Conservation (phyloP, 2,329 filamentous ascomycete species). For the Microcera coccophila region DNA sequence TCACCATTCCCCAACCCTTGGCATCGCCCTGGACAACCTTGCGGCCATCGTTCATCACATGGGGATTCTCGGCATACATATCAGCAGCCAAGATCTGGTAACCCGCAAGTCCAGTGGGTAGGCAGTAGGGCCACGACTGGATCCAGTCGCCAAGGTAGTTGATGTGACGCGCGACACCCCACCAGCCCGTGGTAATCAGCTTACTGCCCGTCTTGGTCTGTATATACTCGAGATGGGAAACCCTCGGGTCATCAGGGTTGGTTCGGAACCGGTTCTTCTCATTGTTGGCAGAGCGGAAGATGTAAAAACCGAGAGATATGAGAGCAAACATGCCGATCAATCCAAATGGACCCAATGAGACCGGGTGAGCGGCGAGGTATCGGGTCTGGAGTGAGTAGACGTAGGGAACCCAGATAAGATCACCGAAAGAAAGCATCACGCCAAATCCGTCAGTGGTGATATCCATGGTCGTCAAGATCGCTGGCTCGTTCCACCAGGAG, state of each 20-base stretch:
- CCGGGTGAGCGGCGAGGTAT: constrained; percentile 78
- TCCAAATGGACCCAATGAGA: constrained; percentile 68
- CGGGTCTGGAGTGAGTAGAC: constrained; percentile 79
- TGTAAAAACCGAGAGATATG: constrained; percentile 72
- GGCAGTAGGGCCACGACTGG: constrained; percentile 84
- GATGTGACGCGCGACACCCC: constrained; percentile 87
- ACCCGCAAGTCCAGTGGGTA: constrained; percentile 81
- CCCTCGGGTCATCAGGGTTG: constrained; percentile 73
- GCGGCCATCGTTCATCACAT: constrained; percentile 56
- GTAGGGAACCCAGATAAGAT: constrained; percentile 90
- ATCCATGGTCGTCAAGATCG: constrained; percentile 90
- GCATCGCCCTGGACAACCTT: constrained; percentile 69
- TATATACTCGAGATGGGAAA: constrained; percentile 80
- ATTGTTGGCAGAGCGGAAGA: constrained; percentile 91
- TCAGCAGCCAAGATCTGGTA: constrained; percentile 65
- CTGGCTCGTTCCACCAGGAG: constrained; percentile 79
- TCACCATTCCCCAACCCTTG: constrained; percentile 76
- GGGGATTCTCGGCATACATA: constrained; percentile 47
- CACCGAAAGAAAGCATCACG: constrained; percentile 90
- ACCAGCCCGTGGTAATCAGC: constrained; percentile 84
- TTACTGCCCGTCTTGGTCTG: constrained; percentile 78
- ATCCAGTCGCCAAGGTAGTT: constrained; percentile 96
- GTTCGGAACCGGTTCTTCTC: constrained; percentile 94
- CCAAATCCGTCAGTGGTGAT: constrained; percentile 91
- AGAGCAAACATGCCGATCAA: constrained; percentile 62